A percentile compares a stretch with the other conserved stretches of the same genome.
Evolutionary conservation across 2,329 filamentous ascomycete species (phyloP).

Genomic region (Beauveria medogensis): DNA sequence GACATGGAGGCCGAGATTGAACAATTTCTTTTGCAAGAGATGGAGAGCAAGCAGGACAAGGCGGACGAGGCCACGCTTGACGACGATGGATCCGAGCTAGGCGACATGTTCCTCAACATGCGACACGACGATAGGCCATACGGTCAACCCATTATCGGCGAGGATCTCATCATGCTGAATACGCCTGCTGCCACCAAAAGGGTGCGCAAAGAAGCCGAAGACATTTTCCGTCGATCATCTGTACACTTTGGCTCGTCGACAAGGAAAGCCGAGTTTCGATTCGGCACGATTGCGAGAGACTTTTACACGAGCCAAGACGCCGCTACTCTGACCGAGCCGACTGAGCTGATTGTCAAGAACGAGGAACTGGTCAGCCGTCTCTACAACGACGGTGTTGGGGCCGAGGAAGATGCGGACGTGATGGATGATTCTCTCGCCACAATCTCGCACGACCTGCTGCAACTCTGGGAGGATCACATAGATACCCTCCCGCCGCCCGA

Average conservation of each 20-base stretch:
- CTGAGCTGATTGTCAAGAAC: slow-evolving; percentile 64
- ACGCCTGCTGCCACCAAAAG: slow-evolving; percentile 47
- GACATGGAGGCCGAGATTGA: slow-evolving; percentile 29
- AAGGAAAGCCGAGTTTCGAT: slow-evolving; percentile 52
- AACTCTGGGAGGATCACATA: slow-evolving; percentile 48
- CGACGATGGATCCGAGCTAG: slow-evolving; percentile 32
- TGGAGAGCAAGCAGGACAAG: slow-evolving; percentile 27
- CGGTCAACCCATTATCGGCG: slow-evolving; percentile 31
- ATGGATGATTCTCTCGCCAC: slow-evolving; percentile 49
- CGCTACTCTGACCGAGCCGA: slow-evolving; percentile 58
- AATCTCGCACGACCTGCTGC: slow-evolving; percentile 42
- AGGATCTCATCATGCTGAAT: slow-evolving; percentile 46
- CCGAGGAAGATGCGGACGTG: slow-evolving; percentile 46
- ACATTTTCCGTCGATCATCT: slow-evolving; percentile 45
- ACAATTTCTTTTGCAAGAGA: slow-evolving; percentile 24
- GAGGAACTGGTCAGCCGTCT: slow-evolving; percentile 62
- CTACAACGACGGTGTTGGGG: slow-evolving; percentile 53
- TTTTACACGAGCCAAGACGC: slow-evolving; percentile 49
- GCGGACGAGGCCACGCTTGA: slow-evolving; percentile 32
- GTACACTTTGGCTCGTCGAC: slow-evolving; percentile 32
- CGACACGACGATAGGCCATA: slow-evolving; percentile 32
- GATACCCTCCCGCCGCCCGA: slow-evolving; percentile 39
- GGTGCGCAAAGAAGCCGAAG: slow-evolving; percentile 47
- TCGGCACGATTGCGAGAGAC: slow-evolving; percentile 64
- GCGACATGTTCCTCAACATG: slow-evolving; percentile 44